Conservation (phyloP, 257 asterid genomes). For the Craterostigma plantagineum region DNA sequence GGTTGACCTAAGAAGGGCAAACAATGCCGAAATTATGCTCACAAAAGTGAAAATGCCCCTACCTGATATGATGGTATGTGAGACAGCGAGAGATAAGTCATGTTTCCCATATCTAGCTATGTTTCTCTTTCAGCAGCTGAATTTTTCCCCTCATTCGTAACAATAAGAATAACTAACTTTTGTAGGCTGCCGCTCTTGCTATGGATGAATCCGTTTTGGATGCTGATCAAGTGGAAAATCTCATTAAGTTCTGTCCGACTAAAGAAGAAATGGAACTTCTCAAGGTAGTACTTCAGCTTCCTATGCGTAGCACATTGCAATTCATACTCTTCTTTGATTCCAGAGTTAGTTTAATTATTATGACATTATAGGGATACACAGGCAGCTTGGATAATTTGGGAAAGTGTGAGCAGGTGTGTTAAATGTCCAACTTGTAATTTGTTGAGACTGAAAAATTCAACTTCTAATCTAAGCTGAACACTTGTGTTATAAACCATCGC, state of each 20-base stretch:
- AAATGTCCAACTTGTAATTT: slow-evolving; percentile 3
- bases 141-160: neutral
- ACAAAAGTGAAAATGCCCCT: slow-evolving; percentile 99
- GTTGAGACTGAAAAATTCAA: neutral
- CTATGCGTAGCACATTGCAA: neutral
- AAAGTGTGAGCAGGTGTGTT: slow-evolving; percentile 87
- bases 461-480: neutral
- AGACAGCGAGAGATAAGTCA: neutral
- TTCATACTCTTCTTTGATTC: slow-evolving; percentile 10
- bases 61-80: slow-evolving; percentile 95
- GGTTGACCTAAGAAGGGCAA: slow-evolving; percentile 93
- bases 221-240: slow-evolving; percentile 98
- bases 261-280: slow-evolving; percentile 95
- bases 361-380: slow-evolving; percentile 38
- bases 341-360: slow-evolving; percentile 3
- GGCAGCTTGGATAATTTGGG: slow-evolving; percentile 79
- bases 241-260: slow-evolving; percentile 84
- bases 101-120: neutral
- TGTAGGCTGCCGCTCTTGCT: slow-evolving; percentile 74
- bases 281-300: slow-evolving; percentile 37
- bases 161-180: slow-evolving; percentile 11
- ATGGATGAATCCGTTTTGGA: slow-evolving; percentile 80
- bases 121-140: too few species aligned
- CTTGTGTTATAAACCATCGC: slow-evolving; percentile 4
- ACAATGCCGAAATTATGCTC: slow-evolving; percentile 94